Conservation (phyloP, 495 filamentous ascomycete genomes). For the Chaetomidium leptoderma region DNA sequence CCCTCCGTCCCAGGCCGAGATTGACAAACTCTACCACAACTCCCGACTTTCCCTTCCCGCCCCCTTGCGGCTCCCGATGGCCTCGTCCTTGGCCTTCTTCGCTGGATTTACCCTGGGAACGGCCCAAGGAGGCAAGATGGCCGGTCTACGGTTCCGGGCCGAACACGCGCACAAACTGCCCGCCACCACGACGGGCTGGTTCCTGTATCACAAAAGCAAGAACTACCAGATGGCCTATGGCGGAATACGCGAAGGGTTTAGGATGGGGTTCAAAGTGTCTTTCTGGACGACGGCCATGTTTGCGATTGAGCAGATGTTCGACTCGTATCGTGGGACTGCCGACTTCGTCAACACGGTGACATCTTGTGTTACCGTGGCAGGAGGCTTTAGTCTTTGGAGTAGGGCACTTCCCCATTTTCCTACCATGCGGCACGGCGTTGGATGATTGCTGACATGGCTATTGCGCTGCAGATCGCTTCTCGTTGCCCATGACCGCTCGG, state of each 20-base stretch:
- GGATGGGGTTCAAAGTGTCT: conserved; percentile 66
- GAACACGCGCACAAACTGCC: conserved; percentile 91
- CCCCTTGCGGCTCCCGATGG: conserved; percentile 58
- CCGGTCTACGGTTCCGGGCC: conserved; percentile 79
- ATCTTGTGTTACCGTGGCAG: conserved; percentile 75
- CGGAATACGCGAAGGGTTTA: conserved; percentile 69
- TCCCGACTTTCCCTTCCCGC: conserved; percentile 59
- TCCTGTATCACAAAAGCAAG: conserved; percentile 95
- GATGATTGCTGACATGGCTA: conserved; percentile 15
- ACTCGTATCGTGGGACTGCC: conserved; percentile 62
- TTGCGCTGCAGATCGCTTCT: conserved; percentile 64
- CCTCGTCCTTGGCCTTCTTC: conserved; percentile 54
- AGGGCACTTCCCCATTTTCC: conserved; percentile 30
- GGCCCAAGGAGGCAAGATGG: conserved; percentile 64
- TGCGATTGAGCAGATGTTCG: conserved; percentile 76
- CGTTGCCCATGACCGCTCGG: conserved; percentile 74
- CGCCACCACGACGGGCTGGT: conserved; percentile 78
- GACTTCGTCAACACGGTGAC: conserved; percentile 73
- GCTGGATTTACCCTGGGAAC: conserved; percentile 66
- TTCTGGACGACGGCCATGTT: conserved; percentile 66
- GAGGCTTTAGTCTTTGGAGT: conserved; percentile 85
- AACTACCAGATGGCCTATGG: conserved; percentile 78
- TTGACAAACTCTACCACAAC: conserved; percentile 27
- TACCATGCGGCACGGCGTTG: background rate
- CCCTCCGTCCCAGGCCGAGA: conserved; percentile 14